Evolutionary conservation across 1,284 basidiomycete species (phyloP), one percentile per base, ranked within the genome.

Genomic region (Marasmius fiardii): DNA sequence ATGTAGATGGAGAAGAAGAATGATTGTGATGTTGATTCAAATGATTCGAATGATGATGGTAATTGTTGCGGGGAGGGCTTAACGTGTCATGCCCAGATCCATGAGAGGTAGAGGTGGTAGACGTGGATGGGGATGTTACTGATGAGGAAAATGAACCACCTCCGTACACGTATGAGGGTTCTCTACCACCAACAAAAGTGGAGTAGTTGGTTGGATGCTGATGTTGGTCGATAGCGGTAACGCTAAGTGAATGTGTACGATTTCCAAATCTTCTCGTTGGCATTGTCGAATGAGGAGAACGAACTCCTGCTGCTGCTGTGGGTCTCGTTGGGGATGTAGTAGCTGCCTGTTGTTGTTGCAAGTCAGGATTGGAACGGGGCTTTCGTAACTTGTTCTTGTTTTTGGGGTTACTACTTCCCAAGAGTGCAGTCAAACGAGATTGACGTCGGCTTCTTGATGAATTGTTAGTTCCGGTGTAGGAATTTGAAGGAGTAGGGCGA

Each of bases 171-270:
- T 51, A 64, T 57, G 67, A 59, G n/a, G n/a, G n/a, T n/a, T n/a
- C n/a, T n/a, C n/a, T n/a, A 41, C 71, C 69, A 20, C 77, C 78
- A 31, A 80, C 28, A 31, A 31, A 10, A 10, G 28, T 31, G 28
- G 28, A 31, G n/a, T n/a, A n/a, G 28, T 10, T 31, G 28, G 28
- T 31, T 10, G 28, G 28, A 31, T 31, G 28, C 10, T 4, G 28
- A 18, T 10, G 77, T 50, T 83, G 74, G 59, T 91, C 88, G 16
- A 80, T 83, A 6, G 82, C 82, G 0, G 88, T 90, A 18, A 91
- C 88, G 65, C 87, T 90, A 59, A 90, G 84, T 5, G 88, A 90
- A 64, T 90, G 88, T 2, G 76, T 80, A 21, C 88, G 81, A 28
- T 84, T 83, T 0, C 47, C 53, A 33, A 39, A 47, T 10, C 23